Percentiles rank a stretch among this genome's conserved stretches.
phyloP scores from a whole-genome alignment of 106 monocot species.

The Dioscorea zingiberensis region DNA sequence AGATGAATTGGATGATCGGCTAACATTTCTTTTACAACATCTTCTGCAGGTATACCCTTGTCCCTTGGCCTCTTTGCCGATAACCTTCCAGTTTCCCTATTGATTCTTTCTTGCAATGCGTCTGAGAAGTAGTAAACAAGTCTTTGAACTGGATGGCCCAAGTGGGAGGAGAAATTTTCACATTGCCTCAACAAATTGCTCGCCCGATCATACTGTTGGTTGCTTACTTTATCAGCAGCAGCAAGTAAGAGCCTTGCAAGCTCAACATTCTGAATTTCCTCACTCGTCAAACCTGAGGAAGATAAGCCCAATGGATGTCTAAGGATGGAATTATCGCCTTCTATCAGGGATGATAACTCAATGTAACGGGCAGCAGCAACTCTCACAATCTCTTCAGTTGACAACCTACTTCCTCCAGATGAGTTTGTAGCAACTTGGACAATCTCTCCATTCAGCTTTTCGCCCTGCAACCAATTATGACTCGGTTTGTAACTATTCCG shows the following conservation, averaged over 20 bases:
- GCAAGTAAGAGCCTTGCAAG: constrained; percentile 13
- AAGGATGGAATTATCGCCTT: constrained; percentile 1
- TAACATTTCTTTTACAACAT: not conserved
- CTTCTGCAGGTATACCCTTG: not conserved
- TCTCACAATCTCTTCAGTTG: constrained; percentile 16
- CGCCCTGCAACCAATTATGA: not conserved
- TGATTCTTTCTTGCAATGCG: constrained; percentile 13
- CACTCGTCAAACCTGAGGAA: not conserved
- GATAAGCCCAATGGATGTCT: not conserved
- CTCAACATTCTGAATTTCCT: constrained; percentile 3
- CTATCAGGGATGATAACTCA: not conserved
- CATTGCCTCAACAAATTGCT: constrained; percentile 1
- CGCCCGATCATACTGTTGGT: constrained; percentile 7
- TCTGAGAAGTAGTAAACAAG: constrained; percentile 14
- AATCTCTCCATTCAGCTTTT: not conserved
- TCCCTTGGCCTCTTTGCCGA: not conserved
- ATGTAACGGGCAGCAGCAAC: constrained; percentile 16
- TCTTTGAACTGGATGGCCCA: constrained; percentile 14
- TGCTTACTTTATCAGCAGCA: constrained; percentile 2
- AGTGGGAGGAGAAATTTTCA: not conserved
- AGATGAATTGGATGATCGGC: not conserved
- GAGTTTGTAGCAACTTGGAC: not conserved
- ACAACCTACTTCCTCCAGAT: not conserved
- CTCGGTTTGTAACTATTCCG: not conserved
- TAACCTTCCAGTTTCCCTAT: constrained; percentile 6